Evolutionary conservation across 1,284 basidiomycete genomes (phyloP).

Genomic region (Polyporus tsugae): DNA sequence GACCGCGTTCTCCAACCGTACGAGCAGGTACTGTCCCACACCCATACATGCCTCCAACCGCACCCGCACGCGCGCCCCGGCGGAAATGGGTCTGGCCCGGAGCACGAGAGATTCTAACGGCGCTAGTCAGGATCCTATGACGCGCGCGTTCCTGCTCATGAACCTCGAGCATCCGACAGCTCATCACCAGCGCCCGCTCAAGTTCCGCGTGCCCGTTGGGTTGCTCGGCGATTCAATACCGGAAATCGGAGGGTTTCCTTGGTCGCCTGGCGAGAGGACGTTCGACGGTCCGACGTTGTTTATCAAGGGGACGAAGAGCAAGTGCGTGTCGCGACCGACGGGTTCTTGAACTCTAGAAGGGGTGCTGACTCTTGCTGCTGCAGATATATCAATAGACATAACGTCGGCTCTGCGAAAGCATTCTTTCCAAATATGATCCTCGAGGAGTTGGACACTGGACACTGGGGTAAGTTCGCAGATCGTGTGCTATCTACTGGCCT

Average conservation of each 20-base stretch:
- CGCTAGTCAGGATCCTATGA: slow-evolving; percentile 63
- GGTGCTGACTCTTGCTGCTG: background rate
- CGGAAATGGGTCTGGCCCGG: background rate
- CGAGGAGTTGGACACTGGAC: slow-evolving; percentile 64
- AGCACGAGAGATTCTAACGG: slow-evolving; percentile 13
- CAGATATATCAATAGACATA: slow-evolving; percentile 78
- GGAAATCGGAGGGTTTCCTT: slow-evolving; percentile 82
- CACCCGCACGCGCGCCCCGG: background rate
- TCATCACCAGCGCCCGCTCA: slow-evolving; percentile 47
- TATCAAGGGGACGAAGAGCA: slow-evolving; percentile 83
- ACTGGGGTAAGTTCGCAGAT: slow-evolving; percentile 68
- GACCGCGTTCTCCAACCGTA: slow-evolving; percentile 66
- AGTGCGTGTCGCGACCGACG: slow-evolving; percentile 46
- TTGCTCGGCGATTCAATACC: slow-evolving; percentile 68
- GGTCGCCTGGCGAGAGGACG: slow-evolving; percentile 59
- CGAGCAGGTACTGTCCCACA: slow-evolving; percentile 56
- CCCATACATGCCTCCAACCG: background rate
- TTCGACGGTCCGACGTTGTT: slow-evolving; percentile 77
- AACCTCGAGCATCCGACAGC: slow-evolving; percentile 64
- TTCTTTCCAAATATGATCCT: slow-evolving; percentile 76
- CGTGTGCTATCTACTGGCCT: slow-evolving; percentile 27
- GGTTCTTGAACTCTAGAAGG: background rate
- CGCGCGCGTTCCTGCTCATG: slow-evolving; percentile 85
- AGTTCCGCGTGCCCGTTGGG: slow-evolving; percentile 79
- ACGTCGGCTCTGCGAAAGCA: slow-evolving; percentile 60